Percentiles rank a stretch among this genome's conserved stretches.
These are phyloP conservation scores for Sporothrix pseudoabietina DNA, from an alignment of 2,329 filamentous ascomycete species.

Conservation along the genomic window DNA sequence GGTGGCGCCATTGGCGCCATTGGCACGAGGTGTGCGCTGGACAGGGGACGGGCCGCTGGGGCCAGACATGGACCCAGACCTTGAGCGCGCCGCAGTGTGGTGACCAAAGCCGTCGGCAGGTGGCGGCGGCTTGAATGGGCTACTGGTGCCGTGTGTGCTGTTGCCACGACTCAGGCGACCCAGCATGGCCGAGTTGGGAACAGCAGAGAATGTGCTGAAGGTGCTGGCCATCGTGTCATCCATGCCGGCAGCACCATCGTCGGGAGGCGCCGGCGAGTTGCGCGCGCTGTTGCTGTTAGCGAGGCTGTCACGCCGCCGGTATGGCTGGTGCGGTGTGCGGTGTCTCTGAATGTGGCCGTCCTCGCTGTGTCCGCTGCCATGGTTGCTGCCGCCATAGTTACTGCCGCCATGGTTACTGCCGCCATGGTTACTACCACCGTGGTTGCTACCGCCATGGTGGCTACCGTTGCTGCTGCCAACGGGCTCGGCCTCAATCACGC, in stretches of 20 bases:
- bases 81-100: neutral
- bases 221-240: slow-evolving; percentile 78
- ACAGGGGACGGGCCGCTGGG: slow-evolving; percentile 6
- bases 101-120: slow-evolving; percentile 40
- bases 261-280: slow-evolving; percentile 23
- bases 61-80: slow-evolving; percentile 20
- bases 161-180: neutral
- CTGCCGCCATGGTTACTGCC: neutral
- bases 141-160: slow-evolving; percentile 49
- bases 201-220: slow-evolving; percentile 85
- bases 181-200: slow-evolving; percentile 62
- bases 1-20: slow-evolving; percentile 36
- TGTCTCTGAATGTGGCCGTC: neutral
- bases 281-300: slow-evolving; percentile 13
- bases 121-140: slow-evolving; percentile 59
- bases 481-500: slow-evolving; percentile 38
- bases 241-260: slow-evolving; percentile 51
- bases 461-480: slow-evolving; percentile 31
- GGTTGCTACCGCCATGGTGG: slow-evolving; percentile 7
- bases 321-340: slow-evolving; percentile 32
- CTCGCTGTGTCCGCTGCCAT: slow-evolving; percentile 19
- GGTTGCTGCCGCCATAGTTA: neutral
- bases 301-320: slow-evolving; percentile 34
- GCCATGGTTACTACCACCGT: neutral
- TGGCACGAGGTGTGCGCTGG: slow-evolving; percentile 19